Evolutionary conservation across 1,139 yeast genomes (phyloP).

Genomic region (Saccharomycopsis hybrid): DNA sequence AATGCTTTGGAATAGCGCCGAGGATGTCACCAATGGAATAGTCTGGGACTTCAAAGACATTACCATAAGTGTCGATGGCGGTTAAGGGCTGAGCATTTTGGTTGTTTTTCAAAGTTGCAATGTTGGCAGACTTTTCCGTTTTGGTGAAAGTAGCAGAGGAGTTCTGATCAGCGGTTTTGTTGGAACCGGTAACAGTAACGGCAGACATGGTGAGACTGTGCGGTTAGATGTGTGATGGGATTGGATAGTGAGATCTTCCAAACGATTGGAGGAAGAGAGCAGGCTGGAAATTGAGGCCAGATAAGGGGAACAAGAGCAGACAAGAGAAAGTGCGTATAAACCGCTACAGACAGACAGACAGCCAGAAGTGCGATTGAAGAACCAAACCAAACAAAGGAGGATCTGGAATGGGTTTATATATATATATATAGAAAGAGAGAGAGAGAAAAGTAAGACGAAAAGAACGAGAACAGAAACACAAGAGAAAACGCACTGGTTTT

Average conservation of each 20-base stretch:
- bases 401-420: conserved; percentile 2
- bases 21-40: conserved; percentile 67
- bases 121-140: conserved; percentile 23
- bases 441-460: neutral
- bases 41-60: conserved; percentile 65
- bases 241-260: neutral
- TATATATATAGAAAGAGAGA: too few species aligned
- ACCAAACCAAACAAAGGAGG: neutral
- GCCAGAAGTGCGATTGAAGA: neutral
- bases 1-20: conserved; percentile 67
- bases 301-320: neutral
- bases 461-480: neutral
- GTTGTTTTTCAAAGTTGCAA: conserved; percentile 23
- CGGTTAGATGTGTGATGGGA: neutral
- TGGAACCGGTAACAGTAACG: conserved; percentile 23
- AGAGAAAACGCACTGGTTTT: neutral
- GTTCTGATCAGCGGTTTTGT: conserved; percentile 19
- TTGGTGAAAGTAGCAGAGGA: conserved; percentile 20
- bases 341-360: neutral
- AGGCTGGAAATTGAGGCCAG: neutral
- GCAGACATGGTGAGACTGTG: conserved; percentile 22
- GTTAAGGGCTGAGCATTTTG: conserved; percentile 24
- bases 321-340: neutral
- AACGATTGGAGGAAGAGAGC: neutral
- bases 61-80: conserved; percentile 57